A percentile compares a stretch with the other conserved stretches of the same genome.
phyloP scores from a whole-genome alignment of 1,284 basidiomycete genomes.

The Papiliotrema terrestris region DNA sequence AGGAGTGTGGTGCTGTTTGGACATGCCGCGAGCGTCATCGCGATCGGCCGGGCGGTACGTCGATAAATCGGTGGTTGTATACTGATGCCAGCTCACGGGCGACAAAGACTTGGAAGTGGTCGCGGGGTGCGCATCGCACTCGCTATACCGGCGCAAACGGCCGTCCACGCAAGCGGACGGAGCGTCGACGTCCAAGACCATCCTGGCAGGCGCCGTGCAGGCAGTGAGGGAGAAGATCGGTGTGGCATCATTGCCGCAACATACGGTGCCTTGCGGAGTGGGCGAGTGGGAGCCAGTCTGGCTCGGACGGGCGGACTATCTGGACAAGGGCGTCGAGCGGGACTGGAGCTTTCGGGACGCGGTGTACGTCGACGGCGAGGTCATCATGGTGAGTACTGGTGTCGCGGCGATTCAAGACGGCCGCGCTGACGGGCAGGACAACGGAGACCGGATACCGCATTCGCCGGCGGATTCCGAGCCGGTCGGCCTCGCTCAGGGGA shows the following conservation, averaged over 20 bases:
- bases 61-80: not conserved
- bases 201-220: not conserved
- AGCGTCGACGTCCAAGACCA: not conserved
- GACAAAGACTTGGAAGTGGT: constrained; percentile 29
- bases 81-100: constrained; percentile 32
- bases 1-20: constrained; percentile 49
- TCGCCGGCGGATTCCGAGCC: constrained; percentile 36
- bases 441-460: constrained; percentile 32
- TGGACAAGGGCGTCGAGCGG: constrained; percentile 45
- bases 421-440: constrained; percentile 23
- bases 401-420: not conserved
- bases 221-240: not conserved
- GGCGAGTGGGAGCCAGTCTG: constrained; percentile 41
- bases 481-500: constrained; percentile 40
- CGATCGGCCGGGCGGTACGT: constrained; percentile 45
- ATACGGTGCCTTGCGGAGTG: constrained; percentile 18
- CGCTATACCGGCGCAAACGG: constrained; percentile 36
- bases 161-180: not conserved
- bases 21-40: constrained; percentile 53
- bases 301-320: constrained; percentile 43
- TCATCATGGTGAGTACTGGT: constrained; percentile 31
- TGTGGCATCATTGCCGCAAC: not conserved
- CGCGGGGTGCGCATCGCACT: constrained; percentile 45
- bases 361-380: constrained; percentile 39
- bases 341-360: constrained; percentile 47